Evolutionary conservation across 2,329 filamentous ascomycete species (phyloP), one percentile per base, ranked within the genome.

Genomic region (Xylariomycetidae sp.): DNA sequence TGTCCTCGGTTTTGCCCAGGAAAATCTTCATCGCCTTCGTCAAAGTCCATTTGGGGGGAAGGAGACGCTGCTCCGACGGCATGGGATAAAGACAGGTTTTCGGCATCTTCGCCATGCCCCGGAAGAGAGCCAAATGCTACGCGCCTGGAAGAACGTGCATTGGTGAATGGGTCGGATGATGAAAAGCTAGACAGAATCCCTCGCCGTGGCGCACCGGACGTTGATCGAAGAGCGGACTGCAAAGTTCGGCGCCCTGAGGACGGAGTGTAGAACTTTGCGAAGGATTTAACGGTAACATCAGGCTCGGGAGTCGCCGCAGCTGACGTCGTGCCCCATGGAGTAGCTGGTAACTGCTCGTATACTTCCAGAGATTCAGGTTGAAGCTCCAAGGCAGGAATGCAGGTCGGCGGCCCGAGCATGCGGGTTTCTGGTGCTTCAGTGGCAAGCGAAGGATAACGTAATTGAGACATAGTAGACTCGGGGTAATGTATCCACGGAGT

Each of bases 251-350:
- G 56, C 25, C 63, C 57, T 1, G 71, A 66, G 0, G 70, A 71
- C 1, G 68, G 64, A 1, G 67, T 67, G 46, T 70, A 64, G 47
- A 75, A 75, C 2, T 65, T 63, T 1, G 67, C 61, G 46, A 76
- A 75, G 1, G 70, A 63, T 40, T 68, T 72, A 44, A 73, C 59
- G 0, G 65, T 65, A 19, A 72, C 58, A 4, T 63, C 63, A 10
- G 66, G 61, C 31, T 73, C 66, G 5, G 69, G 64, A 1, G 66
- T 69, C 2, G 57, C n/a, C n/a, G n/a, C n/a, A n/a, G n/a, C n/a
- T n/a, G n/a, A n/a, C n/a, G n/a, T n/a, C n/a, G n/a, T n/a, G n/a
- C n/a, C n/a, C n/a, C n/a, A n/a, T n/a, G n/a, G n/a, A n/a, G n/a
- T n/a, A n/a, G n/a, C n/a, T n/a, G n/a, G n/a, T n/a, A n/a, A n/a